Conservation (phyloP, 169 alveolate genomes). For the Haemoproteus tartakovskyi region DNA sequence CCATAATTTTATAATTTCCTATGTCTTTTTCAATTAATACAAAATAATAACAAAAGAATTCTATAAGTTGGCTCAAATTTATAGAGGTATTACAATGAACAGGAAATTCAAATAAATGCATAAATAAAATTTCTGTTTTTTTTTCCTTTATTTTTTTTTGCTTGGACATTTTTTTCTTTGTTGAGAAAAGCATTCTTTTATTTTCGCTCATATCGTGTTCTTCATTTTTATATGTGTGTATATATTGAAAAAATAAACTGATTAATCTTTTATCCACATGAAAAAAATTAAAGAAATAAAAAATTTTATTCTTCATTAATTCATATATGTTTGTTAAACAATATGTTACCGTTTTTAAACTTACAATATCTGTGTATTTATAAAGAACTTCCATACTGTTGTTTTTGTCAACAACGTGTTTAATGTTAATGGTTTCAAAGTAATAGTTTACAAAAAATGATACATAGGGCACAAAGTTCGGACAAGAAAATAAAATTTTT, state of each 20-base stretch:
- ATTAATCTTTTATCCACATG: conserved; percentile 22
- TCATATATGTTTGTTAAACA: conserved; percentile 40
- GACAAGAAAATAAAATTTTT: conserved; percentile 27
- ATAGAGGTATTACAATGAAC: conserved; percentile 8
- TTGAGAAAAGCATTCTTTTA: background rate
- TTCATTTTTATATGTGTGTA: conserved; percentile 14
- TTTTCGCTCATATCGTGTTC: background rate
- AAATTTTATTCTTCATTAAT: conserved; percentile 32
- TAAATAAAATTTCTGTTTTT: background rate
- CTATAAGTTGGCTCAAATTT: conserved; percentile 9
- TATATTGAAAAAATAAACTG: conserved; percentile 36
- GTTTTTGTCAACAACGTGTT: conserved; percentile 24
- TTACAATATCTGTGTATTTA: conserved; percentile 37
- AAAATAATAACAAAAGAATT: conserved; percentile 27
- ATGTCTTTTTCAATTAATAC: conserved; percentile 16
- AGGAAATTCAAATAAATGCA: conserved; percentile 19
- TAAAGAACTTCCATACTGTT: conserved; percentile 30
- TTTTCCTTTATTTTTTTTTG: background rate
- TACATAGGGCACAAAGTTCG: conserved; percentile 34
- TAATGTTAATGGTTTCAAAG: conserved; percentile 41
- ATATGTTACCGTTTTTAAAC: conserved; percentile 25
- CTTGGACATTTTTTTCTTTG: background rate
- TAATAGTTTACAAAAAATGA: conserved; percentile 21
- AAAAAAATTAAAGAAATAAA: conserved; percentile 44
- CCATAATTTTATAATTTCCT: conserved; percentile 32